Evolutionary conservation across 2,329 filamentous ascomycete genomes (phyloP).

Genomic region (Penicillium italicum): DNA sequence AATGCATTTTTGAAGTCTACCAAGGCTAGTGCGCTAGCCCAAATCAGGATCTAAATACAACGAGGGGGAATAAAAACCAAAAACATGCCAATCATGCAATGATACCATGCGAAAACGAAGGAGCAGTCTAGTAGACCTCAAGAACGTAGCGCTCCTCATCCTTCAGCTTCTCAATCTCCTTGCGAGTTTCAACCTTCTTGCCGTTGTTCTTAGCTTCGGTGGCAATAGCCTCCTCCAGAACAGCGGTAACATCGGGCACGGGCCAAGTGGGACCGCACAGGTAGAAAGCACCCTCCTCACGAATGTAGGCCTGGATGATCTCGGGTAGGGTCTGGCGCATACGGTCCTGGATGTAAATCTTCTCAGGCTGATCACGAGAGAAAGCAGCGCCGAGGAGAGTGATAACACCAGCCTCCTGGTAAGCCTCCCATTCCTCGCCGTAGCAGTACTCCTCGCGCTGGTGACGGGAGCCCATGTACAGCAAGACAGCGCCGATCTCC

Average conservation of each 20-base stretch:
- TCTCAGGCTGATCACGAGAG: conserved; percentile 92
- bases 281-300: conserved; percentile 89
- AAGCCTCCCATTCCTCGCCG: conserved; percentile 98
- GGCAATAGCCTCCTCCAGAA: conserved; percentile 87
- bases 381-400: conserved; percentile 91
- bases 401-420: conserved; percentile 90
- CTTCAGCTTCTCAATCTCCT: conserved; percentile 97
- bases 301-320: conserved; percentile 81
- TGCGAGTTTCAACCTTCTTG: conserved; percentile 78
- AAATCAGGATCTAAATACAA: conserved; percentile 18
- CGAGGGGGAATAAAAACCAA: conserved; percentile 16
- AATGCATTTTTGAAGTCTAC: conserved; percentile 19
- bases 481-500: conserved; percentile 84
- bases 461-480: conserved; percentile 96
- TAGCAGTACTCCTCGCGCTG: conserved; percentile 98
- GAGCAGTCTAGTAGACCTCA: conserved; percentile 74
- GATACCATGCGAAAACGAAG: conserved; percentile 8
- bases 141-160: conserved; percentile 91
- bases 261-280: conserved; percentile 98
- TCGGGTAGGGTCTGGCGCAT: conserved; percentile 85
- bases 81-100: conserved; percentile 17
- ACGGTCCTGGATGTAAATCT: conserved; percentile 98
- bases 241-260: conserved; percentile 91
- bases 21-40: conserved; percentile 18
- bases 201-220: conserved; percentile 62